Evolutionary conservation across 2,329 filamentous ascomycete species (phyloP), one percentile per base, ranked within the genome.

Genomic region (Pezicula carpinea): DNA sequence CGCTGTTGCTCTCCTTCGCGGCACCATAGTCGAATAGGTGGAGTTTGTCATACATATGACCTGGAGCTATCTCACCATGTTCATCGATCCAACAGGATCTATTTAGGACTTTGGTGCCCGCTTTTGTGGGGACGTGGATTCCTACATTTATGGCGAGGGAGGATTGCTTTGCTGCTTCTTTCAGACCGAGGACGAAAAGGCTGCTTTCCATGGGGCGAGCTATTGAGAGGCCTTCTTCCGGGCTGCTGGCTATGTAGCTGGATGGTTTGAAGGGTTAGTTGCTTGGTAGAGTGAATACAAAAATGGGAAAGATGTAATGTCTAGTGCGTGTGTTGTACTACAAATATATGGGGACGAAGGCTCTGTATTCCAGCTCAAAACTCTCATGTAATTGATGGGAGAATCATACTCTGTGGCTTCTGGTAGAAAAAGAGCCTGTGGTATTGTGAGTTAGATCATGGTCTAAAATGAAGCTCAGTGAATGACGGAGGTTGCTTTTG

Each of bases 11-110:
- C 62, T 88, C 84, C 55, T 75, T 80, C 53, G 87, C 48, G 82
- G 77, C 35, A 75, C 74, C 49, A 82, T 77, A 64, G 29, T 96
- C 89, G 67, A 97, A 96, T 13, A 96, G 76, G 64, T 96, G 91
- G 26, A 96, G 70, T 66, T 97, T 97, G 65, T 95, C 86, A 68
- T 96, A 96, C 17, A 75, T 70, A 29, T 49, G 26, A 31, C 52
- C 55, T 3, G 83, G 74, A 1, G 68, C 66, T 22, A 87, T 80
- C 4, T 72, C 61, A 1, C 84, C 84, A 0, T 69, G 58, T 35
- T 76, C 73, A 56, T 82, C 69, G 53, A 88, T 87, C 81, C 82
- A 87, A 39, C 87, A 70, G 22, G 82, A 69, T 0, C 77, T 80
- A 59, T 87, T 87, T 51, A 76, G 78, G 33, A 87, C 74, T 33